Percentiles rank a stretch among this genome's conserved stretches.
These are phyloP conservation scores for Cucurbita moschata DNA, from an alignment of 306 rosid genomes.

Conservation along the genomic window DNA sequence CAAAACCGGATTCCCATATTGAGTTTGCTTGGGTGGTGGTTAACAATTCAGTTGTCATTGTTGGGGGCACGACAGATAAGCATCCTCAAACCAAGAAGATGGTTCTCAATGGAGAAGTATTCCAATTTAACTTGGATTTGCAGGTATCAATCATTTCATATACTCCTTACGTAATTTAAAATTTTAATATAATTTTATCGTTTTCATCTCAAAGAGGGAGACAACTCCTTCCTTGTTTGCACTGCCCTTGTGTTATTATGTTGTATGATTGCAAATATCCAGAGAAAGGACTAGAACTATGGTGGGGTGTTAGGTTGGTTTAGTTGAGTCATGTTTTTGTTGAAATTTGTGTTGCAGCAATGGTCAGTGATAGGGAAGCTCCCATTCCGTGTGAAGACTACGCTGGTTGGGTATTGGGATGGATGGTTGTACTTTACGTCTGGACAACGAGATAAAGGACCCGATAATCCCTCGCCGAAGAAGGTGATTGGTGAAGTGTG, in stretches of 20 bases:
- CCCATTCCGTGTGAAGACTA: slow-evolving; percentile 85
- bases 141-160: neutral
- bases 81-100: slow-evolving; percentile 72
- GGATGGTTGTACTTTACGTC: slow-evolving; percentile 92
- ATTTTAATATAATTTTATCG: neutral
- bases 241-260: neutral
- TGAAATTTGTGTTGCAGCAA: slow-evolving; percentile 32
- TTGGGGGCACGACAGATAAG: slow-evolving; percentile 88
- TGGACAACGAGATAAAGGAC: slow-evolving; percentile 83
- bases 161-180: too few relatives aligned
- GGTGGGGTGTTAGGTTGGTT: neutral
- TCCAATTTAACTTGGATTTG: slow-evolving; percentile 36
- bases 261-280: neutral
- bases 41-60: slow-evolving; percentile 67
- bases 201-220: neutral
- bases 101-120: slow-evolving; percentile 76
- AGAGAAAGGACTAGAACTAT: neutral
- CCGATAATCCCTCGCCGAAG: slow-evolving; percentile 71
- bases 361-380: slow-evolving; percentile 81
- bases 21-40: slow-evolving; percentile 70
- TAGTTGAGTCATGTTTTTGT: neutral
- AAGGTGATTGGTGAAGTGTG: slow-evolving; percentile 73
- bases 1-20: slow-evolving; percentile 73
- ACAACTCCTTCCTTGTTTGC: neutral
- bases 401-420: slow-evolving; percentile 69